These are phyloP conservation scores for Kernera saxatilis DNA, from an alignment of 345 rosid genomes.

Conservation along the genomic window DNA sequence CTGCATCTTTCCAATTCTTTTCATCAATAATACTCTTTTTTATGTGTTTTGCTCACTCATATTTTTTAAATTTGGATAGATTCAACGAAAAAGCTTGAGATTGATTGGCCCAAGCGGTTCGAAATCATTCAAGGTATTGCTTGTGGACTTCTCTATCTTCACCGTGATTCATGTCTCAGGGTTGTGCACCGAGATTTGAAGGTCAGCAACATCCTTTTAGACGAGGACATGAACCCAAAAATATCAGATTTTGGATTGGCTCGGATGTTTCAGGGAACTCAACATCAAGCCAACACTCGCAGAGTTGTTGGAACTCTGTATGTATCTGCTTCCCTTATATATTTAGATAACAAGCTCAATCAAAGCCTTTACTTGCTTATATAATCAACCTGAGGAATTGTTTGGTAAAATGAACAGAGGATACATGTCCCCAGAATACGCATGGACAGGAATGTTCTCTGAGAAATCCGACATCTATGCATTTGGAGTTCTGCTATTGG, in stretches of 20 bases:
- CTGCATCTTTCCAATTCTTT: neutral
- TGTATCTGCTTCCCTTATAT: neutral
- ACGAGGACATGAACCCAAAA: slow-evolving; percentile 39
- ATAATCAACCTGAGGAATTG: neutral
- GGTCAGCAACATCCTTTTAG: slow-evolving; percentile 38
- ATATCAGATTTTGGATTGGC: slow-evolving; percentile 51
- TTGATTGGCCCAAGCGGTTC: slow-evolving; percentile 35
- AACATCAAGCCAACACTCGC: slow-evolving; percentile 34
- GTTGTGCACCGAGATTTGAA: slow-evolving; percentile 41
- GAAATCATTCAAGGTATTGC: slow-evolving; percentile 41
- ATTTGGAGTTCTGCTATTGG: slow-evolving; percentile 60
- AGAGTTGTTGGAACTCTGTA: slow-evolving; percentile 44
- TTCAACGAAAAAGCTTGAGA: slow-evolving; percentile 24
- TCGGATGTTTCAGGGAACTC: slow-evolving; percentile 35
- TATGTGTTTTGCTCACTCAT: neutral
- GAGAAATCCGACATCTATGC: slow-evolving; percentile 67
- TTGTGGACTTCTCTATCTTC: slow-evolving; percentile 44
- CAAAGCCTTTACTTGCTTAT: neutral
- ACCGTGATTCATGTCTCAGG: slow-evolving; percentile 42
- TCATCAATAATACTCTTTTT: neutral
- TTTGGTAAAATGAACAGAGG: slow-evolving; percentile 40
- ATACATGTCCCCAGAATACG: slow-evolving; percentile 79
- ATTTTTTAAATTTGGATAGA: neutral
- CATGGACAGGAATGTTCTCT: slow-evolving; percentile 59
- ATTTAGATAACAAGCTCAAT: neutral